Percentiles rank a stretch among this genome's conserved stretches.
These are phyloP conservation scores for Epichloe scottii DNA, from an alignment of 2,329 filamentous ascomycete genomes.

Conservation along the genomic window DNA sequence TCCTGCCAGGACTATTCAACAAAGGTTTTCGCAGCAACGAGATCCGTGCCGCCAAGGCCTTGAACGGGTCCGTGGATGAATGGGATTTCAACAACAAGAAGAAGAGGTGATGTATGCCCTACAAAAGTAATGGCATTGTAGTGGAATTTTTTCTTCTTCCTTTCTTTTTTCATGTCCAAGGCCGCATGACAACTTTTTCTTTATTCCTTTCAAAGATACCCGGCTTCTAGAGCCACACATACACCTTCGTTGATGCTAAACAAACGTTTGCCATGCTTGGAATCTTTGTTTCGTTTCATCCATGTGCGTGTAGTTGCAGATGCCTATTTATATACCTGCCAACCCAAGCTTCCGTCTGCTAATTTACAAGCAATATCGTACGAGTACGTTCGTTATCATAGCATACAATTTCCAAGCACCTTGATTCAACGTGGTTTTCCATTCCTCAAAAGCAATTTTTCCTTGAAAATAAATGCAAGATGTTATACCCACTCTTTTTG, in stretches of 20 bases:
- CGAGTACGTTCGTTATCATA: too few species aligned
- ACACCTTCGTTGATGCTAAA: neutral
- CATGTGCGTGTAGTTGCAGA: neutral
- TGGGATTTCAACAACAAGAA: slow-evolving; percentile 36
- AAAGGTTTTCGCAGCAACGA: slow-evolving; percentile 46
- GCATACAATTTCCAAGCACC: too few species aligned
- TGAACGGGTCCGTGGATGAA: slow-evolving; percentile 38
- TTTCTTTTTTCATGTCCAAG: neutral
- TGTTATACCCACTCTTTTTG: too few species aligned
- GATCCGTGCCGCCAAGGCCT: slow-evolving; percentile 38
- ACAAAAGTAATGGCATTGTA: neutral
- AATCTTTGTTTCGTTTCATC: neutral
- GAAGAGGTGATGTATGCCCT: slow-evolving; percentile 27
- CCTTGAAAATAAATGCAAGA: too few species aligned
- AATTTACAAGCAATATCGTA: too few species aligned
- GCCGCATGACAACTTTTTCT: neutral
- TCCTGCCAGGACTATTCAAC: slow-evolving; percentile 54
- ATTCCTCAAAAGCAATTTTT: too few species aligned
- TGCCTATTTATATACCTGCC: too few species aligned
- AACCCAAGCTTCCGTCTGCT: too few species aligned
- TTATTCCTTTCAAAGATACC: neutral
- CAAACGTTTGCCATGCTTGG: too few species aligned
- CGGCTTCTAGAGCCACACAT: neutral
- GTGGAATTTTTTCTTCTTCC: neutral
- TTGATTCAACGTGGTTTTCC: too few species aligned